Evolutionary conservation across 176 grass and related monocot species (phyloP).

Genomic region (Microstegium vimineum): DNA sequence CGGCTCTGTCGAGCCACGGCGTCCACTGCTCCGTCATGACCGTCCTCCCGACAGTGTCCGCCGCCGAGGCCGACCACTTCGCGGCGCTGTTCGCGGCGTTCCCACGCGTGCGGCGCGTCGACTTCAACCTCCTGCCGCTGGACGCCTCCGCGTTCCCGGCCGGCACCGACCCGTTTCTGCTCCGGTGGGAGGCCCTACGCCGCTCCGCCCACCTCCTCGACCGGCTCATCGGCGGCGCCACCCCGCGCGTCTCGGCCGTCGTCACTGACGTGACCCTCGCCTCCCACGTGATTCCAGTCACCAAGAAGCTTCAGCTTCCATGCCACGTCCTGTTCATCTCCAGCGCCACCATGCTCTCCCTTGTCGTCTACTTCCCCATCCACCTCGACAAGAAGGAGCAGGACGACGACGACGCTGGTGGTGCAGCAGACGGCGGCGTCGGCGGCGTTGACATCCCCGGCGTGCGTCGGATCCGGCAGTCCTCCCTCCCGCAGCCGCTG

Average conservation of each 20-base stretch:
- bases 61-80: slow-evolving; percentile 36
- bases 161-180: slow-evolving; percentile 47
- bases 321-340: slow-evolving; percentile 51
- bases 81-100: slow-evolving; percentile 31
- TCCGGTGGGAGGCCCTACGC: slow-evolving; percentile 44
- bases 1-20: slow-evolving; percentile 9
- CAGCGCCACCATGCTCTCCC: slow-evolving; percentile 53
- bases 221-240: neutral
- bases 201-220: slow-evolving; percentile 39
- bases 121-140: slow-evolving; percentile 39
- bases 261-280: slow-evolving; percentile 40
- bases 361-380: slow-evolving; percentile 36
- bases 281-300: slow-evolving; percentile 31
- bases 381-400: neutral
- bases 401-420: no score
- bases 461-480: neutral
- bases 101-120: slow-evolving; percentile 40
- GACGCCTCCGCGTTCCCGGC: neutral
- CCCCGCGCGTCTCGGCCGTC: slow-evolving; percentile 24
- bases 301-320: slow-evolving; percentile 13
- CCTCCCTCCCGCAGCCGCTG: slow-evolving; percentile 21
- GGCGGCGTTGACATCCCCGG: slow-evolving; percentile 43
- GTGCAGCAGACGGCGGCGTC: neutral
- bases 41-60: slow-evolving; percentile 40
- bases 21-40: slow-evolving; percentile 57